Evolutionary conservation across 352 stramenopile species (phyloP).

Genomic region (Bremia lactucae): DNA sequence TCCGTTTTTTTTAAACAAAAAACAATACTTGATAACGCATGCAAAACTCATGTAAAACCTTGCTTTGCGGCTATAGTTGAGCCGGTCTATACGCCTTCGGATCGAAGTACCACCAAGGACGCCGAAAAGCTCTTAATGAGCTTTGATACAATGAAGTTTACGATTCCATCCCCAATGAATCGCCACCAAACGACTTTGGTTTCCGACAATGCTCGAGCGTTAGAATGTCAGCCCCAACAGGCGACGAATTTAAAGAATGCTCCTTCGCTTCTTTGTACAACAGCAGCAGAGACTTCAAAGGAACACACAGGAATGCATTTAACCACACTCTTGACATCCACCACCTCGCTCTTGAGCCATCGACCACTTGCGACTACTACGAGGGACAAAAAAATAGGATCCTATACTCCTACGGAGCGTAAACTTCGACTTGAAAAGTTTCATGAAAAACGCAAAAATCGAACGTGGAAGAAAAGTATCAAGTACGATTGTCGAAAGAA

Average conservation of each 20-base stretch:
- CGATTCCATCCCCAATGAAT: constrained; percentile 65
- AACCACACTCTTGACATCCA: constrained; percentile 29
- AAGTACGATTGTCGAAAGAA: constrained; percentile 99
- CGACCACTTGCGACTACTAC: constrained; percentile 15
- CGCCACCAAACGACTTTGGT: constrained; percentile 36
- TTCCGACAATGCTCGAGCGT: too few species aligned
- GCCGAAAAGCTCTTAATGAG: constrained; percentile 81
- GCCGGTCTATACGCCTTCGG: constrained; percentile 30
- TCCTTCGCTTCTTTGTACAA: too few species aligned
- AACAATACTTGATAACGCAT: background rate
- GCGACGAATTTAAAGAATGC: background rate
- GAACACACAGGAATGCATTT: constrained; percentile 19
- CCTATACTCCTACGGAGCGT: constrained; percentile 90
- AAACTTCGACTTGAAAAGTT: constrained; percentile 93
- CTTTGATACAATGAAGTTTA: constrained; percentile 82
- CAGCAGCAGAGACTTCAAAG: constrained; percentile 4
- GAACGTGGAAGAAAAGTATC: constrained; percentile 97
- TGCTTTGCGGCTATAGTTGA: constrained; percentile 37
- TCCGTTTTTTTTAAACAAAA: constrained; percentile 28
- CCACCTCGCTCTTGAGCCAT: too few species aligned
- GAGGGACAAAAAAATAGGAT: constrained; percentile 79
- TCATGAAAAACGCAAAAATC: constrained; percentile 93
- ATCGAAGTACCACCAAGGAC: constrained; percentile 34
- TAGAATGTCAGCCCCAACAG: constrained; percentile 6
- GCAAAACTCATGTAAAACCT: constrained; percentile 24